Evolutionary conservation across 2,329 filamentous ascomycete species (phyloP), one percentile per base, ranked within the genome.

Genomic region (Pezicula carpinea): DNA sequence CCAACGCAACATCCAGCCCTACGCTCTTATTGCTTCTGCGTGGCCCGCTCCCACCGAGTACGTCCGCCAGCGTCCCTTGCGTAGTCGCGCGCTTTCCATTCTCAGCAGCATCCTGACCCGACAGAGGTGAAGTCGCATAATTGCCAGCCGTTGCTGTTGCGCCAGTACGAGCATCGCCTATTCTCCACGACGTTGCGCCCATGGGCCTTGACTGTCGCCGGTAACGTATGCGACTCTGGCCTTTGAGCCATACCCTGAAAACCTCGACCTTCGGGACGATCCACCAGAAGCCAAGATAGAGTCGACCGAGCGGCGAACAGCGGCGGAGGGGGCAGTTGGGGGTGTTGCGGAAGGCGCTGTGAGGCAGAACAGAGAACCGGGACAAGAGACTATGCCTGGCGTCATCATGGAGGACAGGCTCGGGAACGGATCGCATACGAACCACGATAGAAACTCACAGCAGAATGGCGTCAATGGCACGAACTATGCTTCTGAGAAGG

Each of bases 341-440:
- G 58, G 52, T 39, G 52, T 48, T 44, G 38, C 50, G 50, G 53
- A 56, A 53, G 56, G 56, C 51, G 53, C 44, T 46, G 59, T 52
- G 48, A 53, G 53, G 53, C 40, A 38, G 51, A 53, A 53, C 51
- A 55, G 53, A 36, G 48, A 51, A 40, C 39, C 47, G 29, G 47
- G 49, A 34, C 46, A 43, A 49, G 55, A 53, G 59, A 65, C 52
- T 59, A 79, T 78, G 76, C 74, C 76, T 53, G 73, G 75, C 58
- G 68, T 77, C 68, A 73, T 69, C 57, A 79, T 79, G 75, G 75
- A 79, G 55, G 72, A 73, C 66, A 74, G 74, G 64, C 68, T 66
- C 61, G 70, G 72, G 61, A 75, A 75, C 60, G 74, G 74, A 56
- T 67, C 69, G 59, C 75, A 71, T 61, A 74, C 73, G 57, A 76